Conservation (phyloP, 2,329 filamentous ascomycete genomes). For the Fusarium newnesense region DNA sequence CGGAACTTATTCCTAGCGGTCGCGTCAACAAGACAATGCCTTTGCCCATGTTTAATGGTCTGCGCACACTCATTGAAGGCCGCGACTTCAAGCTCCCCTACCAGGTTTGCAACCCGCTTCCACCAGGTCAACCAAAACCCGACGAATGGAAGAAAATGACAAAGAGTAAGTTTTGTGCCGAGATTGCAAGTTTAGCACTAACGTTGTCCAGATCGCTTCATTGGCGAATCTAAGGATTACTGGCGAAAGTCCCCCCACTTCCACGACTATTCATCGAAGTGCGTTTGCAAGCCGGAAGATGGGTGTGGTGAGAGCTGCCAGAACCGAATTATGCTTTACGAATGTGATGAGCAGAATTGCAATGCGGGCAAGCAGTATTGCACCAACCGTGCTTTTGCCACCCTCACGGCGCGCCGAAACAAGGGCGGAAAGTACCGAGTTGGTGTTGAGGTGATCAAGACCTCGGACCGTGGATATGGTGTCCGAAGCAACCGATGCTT, state of each 20-base stretch:
- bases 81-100: conserved; percentile 90
- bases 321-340: conserved; percentile 96
- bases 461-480: conserved; percentile 86
- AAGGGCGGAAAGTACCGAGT: conserved; percentile 87
- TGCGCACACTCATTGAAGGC: conserved; percentile 75
- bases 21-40: conserved; percentile 71
- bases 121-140: conserved; percentile 87
- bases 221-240: conserved; percentile 81
- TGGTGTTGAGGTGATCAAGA: conserved; percentile 95
- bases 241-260: conserved; percentile 84
- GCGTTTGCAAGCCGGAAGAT: conserved; percentile 79
- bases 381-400: conserved; percentile 87
- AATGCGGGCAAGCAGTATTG: conserved; percentile 78
- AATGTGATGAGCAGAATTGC: conserved; percentile 93
- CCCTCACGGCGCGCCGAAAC: conserved; percentile 78
- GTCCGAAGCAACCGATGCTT: conserved; percentile 92
- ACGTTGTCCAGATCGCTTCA: conserved; percentile 78
- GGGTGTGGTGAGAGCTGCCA: conserved; percentile 92
- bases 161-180: conserved; percentile 72
- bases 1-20: conserved; percentile 58
- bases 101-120: conserved; percentile 88
- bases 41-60: conserved; percentile 80
- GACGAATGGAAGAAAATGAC: conserved; percentile 93
- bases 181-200: conserved; percentile 40
- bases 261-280: conserved; percentile 79